Conservation (phyloP, 116 monocot species). For the Iris pallida region DNA sequence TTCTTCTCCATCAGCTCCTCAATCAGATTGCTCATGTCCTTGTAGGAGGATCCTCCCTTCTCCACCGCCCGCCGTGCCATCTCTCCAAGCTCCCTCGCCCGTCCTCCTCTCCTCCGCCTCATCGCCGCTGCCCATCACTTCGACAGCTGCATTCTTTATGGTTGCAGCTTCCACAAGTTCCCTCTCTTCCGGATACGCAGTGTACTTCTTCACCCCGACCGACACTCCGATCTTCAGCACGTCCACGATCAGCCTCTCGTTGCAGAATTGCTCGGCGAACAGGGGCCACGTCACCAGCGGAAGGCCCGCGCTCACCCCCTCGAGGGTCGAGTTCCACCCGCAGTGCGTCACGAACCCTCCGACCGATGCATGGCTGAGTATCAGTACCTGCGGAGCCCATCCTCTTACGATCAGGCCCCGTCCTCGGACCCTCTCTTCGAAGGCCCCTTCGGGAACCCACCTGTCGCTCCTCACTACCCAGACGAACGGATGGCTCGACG, state of each 20-base stretch:
- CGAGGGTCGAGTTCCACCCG: constrained; percentile 41
- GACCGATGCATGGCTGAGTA: constrained; percentile 11
- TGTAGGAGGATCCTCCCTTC: constrained; percentile 13
- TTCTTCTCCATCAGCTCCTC: constrained; percentile 10
- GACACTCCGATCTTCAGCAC: constrained; percentile 11
- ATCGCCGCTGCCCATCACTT: constrained; percentile 8
- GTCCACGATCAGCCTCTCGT: constrained; percentile 18
- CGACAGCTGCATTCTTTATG: not conserved
- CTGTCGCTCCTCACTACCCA: constrained; percentile 6
- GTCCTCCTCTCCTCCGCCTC: constrained; percentile 10
- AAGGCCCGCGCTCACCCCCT: constrained; percentile 13
- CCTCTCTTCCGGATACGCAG: not conserved
- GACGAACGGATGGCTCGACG: not conserved
- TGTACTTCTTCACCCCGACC: not conserved
- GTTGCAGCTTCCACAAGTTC: not conserved
- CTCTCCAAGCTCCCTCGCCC: constrained; percentile 7
- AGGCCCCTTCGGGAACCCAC: constrained; percentile 2
- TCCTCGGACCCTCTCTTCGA: not conserved
- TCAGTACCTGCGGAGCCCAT: constrained; percentile 24
- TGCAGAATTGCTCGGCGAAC: constrained; percentile 20
- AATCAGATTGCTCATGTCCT: constrained; percentile 5
- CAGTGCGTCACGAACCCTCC: constrained; percentile 47
- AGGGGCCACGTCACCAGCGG: constrained; percentile 20
- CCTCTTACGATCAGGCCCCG: constrained; percentile 10
- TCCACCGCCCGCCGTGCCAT: constrained; percentile 3